Evolutionary conservation across 164 flowering plant species (phyloP).

Genomic region (Chloranthus sessilifolius): DNA sequence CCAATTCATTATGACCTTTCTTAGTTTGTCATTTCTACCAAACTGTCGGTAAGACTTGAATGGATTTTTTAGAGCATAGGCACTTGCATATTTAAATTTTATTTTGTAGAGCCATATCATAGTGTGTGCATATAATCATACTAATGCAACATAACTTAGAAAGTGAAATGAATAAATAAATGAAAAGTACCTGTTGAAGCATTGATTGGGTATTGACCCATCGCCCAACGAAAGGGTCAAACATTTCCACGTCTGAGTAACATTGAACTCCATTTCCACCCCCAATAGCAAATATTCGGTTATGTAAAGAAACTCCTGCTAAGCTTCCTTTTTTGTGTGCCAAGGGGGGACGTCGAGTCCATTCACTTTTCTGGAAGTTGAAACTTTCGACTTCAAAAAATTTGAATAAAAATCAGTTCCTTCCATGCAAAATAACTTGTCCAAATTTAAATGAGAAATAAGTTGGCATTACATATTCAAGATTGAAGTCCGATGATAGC

Average conservation of each 20-base stretch:
- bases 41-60: no score
- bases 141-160: no score
- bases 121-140: no score
- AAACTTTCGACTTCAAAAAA: conserved; percentile 68
- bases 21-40: no score
- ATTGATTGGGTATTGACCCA: conserved; percentile 72
- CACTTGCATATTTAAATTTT: no score
- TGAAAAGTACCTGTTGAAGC: conserved; percentile 57
- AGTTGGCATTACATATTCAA: no score
- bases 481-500: no score
- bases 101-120: no score
- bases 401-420: background rate
- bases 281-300: conserved; percentile 76
- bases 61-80: no score
- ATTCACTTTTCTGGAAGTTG: conserved; percentile 29
- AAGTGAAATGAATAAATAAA: no score
- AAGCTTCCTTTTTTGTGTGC: conserved; percentile 54
- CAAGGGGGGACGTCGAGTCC: conserved; percentile 60
- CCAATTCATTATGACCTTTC: no score
- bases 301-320: conserved; percentile 51
- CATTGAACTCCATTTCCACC: conserved; percentile 71
- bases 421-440: background rate
- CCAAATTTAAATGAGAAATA: no score
- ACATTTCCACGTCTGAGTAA: conserved; percentile 81
- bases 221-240: conserved; percentile 58